phyloP scores from a whole-genome alignment of 148 eudicot species.

The Rheum nobile region DNA sequence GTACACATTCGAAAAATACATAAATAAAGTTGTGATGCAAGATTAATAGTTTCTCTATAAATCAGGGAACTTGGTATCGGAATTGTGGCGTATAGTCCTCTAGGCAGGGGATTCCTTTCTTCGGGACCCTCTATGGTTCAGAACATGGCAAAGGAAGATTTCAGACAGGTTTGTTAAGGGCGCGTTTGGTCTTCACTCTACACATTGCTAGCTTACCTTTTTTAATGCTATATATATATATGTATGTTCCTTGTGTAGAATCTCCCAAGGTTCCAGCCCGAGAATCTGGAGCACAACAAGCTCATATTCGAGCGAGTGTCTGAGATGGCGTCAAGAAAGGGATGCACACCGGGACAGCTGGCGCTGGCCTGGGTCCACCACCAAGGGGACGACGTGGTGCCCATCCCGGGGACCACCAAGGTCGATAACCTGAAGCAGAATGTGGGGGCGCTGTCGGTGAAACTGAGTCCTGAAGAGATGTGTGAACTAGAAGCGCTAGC shows the following conservation, averaged over 20 bases:
- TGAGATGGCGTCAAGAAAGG: slow-evolving; percentile 26
- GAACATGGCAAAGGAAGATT: slow-evolving; percentile 7
- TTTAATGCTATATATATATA: no score
- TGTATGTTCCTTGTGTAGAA: slow-evolving; percentile 10
- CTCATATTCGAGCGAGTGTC: slow-evolving; percentile 25
- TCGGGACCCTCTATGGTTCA: slow-evolving; percentile 11
- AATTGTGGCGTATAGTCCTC: slow-evolving; percentile 18
- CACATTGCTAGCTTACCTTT: not conserved
- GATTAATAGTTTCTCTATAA: not conserved
- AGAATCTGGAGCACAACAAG: slow-evolving; percentile 33
- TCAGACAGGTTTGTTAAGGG: slow-evolving; percentile 8
- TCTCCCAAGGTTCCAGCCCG: slow-evolving; percentile 31
- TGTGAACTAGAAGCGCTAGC: slow-evolving; percentile 31
- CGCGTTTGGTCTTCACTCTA: not conserved
- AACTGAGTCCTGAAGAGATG: slow-evolving; percentile 31
- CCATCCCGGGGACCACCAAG: slow-evolving; percentile 44
- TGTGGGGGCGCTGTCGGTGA: slow-evolving; percentile 28
- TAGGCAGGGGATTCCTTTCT: slow-evolving; percentile 17
- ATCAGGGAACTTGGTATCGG: slow-evolving; percentile 19
- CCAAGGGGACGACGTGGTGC: slow-evolving; percentile 32
- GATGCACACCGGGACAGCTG: slow-evolving; percentile 36
- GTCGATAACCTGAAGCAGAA: slow-evolving; percentile 31
- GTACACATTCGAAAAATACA: no score
- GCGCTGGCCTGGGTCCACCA: slow-evolving; percentile 47
- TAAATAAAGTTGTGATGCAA: no score